phyloP scores from a whole-genome alignment of 306 rosid species.

The Vigna trinervia region DNA sequence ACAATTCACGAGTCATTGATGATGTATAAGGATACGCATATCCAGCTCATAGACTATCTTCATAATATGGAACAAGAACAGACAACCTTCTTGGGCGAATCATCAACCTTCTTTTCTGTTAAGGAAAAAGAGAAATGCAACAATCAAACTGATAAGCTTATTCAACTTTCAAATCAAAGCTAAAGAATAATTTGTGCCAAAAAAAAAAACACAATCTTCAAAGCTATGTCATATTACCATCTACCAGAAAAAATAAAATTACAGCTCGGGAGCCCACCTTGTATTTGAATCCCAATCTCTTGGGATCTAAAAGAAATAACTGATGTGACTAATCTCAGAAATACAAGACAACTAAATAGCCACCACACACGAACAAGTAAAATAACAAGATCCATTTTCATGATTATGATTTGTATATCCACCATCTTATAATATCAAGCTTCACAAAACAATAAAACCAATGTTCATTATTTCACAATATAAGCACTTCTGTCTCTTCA shows the following conservation, averaged over 20 bases:
- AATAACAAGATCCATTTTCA: not conserved
- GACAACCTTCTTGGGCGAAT: constrained; percentile 78
- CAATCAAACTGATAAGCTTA: constrained; percentile 37
- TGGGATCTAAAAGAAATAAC: not conserved
- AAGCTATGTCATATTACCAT: constrained; percentile 17
- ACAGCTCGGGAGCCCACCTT: not conserved
- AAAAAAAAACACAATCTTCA: not conserved
- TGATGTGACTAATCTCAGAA: not conserved
- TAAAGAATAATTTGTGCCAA: not conserved
- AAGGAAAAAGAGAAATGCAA: constrained; percentile 33
- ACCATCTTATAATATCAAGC: not conserved
- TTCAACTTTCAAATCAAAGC: constrained; percentile 35
- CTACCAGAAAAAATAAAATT: constrained; percentile 18
- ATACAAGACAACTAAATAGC: not conserved
- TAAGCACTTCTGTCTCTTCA: not conserved
- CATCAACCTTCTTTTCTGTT: constrained; percentile 92
- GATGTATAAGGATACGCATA: constrained; percentile 43
- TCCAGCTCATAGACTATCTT: constrained; percentile 50
- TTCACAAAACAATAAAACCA: not conserved
- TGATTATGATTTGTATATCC: not conserved
- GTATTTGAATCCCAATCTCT: not conserved
- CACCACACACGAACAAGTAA: not conserved
- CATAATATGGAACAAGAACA: constrained; percentile 93
- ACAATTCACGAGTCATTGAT: constrained; percentile 45
- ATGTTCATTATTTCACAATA: not conserved